Evolutionary conservation across 1,284 basidiomycete species (phyloP), one percentile per base, ranked within the genome.

Genomic region (Cutaneotrichosporon daszewskae): DNA sequence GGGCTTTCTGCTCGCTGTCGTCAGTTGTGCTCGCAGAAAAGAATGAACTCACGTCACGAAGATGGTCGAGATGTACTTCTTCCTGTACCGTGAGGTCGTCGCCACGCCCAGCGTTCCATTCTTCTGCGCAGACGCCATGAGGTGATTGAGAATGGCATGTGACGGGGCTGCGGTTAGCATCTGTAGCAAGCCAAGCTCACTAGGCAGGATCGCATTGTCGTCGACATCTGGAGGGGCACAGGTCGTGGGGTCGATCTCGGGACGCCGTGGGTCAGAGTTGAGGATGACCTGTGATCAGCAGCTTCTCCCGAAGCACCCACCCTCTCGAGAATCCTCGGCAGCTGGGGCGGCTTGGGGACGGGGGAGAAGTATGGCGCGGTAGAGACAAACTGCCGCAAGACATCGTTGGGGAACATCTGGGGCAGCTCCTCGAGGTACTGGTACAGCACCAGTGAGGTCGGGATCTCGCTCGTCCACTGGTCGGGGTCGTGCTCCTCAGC

Each of bases 91-190:
- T 33, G 86, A 92, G 42, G 94, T 96, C 41, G 84, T 90, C 13
- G 86, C 92, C 2, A 97, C 90, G 27, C 91, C 91, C 33, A 98
- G 73, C 34, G 94, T 89, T 4, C 91, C 91, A 65, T 92, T 89
- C 68, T 84, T 80, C 98, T 50, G 91, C 88, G 66, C 32, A 9
- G 28, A 47, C 33, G 94, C 97, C 51, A 90, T 90, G 47, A 98
- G 72, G 69, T 98, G 95, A 57, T 96, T 90, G 53, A 98, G 76
- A 31, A 97, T 90, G 26, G 90, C 90, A 72, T 97, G 94, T 1
- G 39, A 40, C 4, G 45, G 45, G 9, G 45, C 32, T n/a, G n/a
- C n/a, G 26, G 26, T 28, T n/a, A 28, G 26, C 26, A 12, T 11
- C 4, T n/a, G 11, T n/a, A 28, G 12, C 31, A n/a, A n/a, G n/a